Conservation (phyloP, 192 early-diverging fungal genomes). For the Dispira simplex region DNA sequence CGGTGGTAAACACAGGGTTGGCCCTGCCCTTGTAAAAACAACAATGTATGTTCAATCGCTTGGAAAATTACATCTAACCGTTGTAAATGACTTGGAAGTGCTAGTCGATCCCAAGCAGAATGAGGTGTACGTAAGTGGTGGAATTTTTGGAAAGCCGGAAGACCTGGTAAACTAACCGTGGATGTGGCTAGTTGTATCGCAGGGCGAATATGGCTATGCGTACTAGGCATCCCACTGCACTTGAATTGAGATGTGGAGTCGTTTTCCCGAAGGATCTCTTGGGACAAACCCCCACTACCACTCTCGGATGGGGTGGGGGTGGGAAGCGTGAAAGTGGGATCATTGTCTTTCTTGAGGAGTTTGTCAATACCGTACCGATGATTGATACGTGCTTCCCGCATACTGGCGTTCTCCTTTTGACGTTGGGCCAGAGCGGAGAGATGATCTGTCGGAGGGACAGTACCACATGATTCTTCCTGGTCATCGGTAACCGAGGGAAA, state of each 20-base stretch:
- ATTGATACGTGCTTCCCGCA: neutral
- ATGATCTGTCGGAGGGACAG: no score
- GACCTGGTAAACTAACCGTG: no score
- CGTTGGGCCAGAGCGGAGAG: neutral
- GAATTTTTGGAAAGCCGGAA: slow-evolving; percentile 5
- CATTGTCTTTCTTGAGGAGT: neutral
- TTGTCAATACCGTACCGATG: slow-evolving; percentile 5
- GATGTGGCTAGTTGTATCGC: neutral
- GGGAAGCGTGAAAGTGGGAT: neutral
- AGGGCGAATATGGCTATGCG: neutral
- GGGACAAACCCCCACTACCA: no score
- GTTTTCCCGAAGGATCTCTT: no score
- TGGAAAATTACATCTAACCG: slow-evolving; percentile 27
- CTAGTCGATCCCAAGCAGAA: neutral
- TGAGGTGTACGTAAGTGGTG: neutral
- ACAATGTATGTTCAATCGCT: slow-evolving; percentile 22
- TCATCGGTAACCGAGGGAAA: no score
- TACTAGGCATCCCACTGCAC: neutral
- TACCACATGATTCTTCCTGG: no score
- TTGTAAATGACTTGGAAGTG: slow-evolving; percentile 16
- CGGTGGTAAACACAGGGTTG: slow-evolving; percentile 27
- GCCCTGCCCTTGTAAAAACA: slow-evolving; percentile 18
- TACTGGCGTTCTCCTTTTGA: neutral
- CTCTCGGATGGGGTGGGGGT: neutral
- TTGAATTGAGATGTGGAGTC: no score